Base-by-base conservation (phyloP, 2,329 filamentous ascomycete species). In the Venturia asperata region DNA sequence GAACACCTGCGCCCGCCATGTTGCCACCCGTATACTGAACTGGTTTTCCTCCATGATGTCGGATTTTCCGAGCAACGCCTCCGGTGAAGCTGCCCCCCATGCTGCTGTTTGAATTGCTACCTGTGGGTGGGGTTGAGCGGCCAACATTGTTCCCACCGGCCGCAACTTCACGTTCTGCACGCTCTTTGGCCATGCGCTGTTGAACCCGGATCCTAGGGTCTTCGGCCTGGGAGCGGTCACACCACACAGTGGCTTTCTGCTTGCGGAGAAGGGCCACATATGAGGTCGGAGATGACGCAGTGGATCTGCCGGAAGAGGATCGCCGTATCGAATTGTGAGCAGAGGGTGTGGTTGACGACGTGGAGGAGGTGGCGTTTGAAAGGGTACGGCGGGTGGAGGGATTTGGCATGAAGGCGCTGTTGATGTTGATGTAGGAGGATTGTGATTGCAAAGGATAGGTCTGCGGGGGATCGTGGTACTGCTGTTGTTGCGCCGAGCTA, bases 181-280 rank as follows among this genome's bases (percentile, higher is more conserved):
- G 84, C 79, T 90, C 87, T 80, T 94, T 96, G 66, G 92, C 94
- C 45, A 90, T 89, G 66, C 90, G 85, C 75, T 96, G 92, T 72
- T 92, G 89, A 37, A 91, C 92, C 4, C 88, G 79, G 66, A 94
- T 79, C 62, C 91, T 85, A 0, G 93, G 91, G 74, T 99, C 94
- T 76, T 97, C 92, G 68, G 90, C 87, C 75, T 99, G 94, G 11
- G 93, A 85, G 64, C 92, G 88, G 74, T 97, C 94, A 79, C 92
- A 97, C 94, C 94, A 99, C 5, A 99, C 94, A 0, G 94, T 99
- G 41, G 92, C 94, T 76, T 97, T 97, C 77, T 99, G 94, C 75
- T 92, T 93, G 68, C 94, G 87, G 78, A 99, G 88, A n/a, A 97
- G 83, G 43, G 94, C 92, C 63, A 99, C 94, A 76, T 99, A 99